Conservation (phyloP, 139 green algal species). For the Chlorella vulgaris region DNA sequence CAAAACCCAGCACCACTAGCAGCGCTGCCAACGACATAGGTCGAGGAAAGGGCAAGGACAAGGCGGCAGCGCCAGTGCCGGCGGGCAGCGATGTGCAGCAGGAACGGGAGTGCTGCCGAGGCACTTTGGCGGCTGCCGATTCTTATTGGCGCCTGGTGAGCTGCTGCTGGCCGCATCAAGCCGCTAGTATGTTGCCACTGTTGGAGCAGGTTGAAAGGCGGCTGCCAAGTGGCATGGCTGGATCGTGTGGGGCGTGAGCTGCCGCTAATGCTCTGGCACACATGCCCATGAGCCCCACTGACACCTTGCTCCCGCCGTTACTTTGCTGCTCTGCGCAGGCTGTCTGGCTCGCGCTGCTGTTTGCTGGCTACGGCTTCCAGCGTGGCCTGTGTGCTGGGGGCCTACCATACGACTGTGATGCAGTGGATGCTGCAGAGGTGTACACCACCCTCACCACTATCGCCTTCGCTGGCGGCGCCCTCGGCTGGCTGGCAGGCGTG, state of each 20-base stretch:
- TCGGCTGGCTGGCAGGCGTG: constrained; percentile 8
- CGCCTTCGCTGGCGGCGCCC: neutral
- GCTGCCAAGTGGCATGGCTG: too few relatives aligned
- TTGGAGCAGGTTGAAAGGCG: neutral
- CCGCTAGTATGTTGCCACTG: too few relatives aligned
- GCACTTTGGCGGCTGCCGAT: neutral
- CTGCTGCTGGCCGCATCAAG: neutral
- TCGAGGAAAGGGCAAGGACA: neutral
- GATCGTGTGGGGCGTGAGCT: too few relatives aligned
- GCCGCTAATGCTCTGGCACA: too few relatives aligned
- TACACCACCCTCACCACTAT: constrained; percentile 1
- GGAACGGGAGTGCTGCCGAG: neutral
- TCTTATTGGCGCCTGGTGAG: neutral
- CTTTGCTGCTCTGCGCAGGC: neutral
- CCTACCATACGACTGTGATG: constrained; percentile 21
- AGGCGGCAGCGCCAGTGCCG: neutral
- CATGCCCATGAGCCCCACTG: too few relatives aligned
- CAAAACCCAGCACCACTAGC: neutral
- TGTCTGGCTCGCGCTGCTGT: constrained; percentile 1
- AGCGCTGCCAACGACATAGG: neutral
- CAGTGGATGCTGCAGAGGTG: neutral
- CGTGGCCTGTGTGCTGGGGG: neutral
- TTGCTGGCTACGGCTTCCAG: constrained; percentile 12
- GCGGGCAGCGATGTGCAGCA: neutral
- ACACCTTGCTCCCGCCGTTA: too few relatives aligned